A percentile compares a stretch with the other conserved stretches of the same genome.
Conservation (phyloP, 1,284 basidiomycete species). For the Cystobasidium sp. region DNA sequence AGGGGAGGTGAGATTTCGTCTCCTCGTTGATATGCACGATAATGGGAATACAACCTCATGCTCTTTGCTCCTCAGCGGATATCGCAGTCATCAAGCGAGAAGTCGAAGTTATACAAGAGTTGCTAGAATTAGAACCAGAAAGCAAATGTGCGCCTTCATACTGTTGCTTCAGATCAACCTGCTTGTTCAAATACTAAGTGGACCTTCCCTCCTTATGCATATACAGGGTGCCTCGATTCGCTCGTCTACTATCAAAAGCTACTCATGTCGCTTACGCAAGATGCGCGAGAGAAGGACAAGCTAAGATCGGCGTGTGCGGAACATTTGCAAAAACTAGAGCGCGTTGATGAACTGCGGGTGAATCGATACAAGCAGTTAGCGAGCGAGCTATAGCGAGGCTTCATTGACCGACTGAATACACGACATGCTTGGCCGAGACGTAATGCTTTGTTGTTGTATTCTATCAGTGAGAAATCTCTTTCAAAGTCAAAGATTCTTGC, state of each 20-base stretch:
- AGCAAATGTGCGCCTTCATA: constrained; percentile 75
- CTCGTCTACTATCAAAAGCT: constrained; percentile 61
- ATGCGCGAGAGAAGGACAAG: background rate
- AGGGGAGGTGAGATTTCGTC: constrained; percentile 64
- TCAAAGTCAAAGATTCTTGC: too few species aligned
- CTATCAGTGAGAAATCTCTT: too few species aligned
- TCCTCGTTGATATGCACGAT: too few species aligned
- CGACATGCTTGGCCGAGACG: background rate
- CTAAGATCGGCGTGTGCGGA: constrained; percentile 57
- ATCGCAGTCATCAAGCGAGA: constrained; percentile 70
- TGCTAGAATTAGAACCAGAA: constrained; percentile 88
- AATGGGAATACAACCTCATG: too few species aligned
- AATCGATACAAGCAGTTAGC: constrained; percentile 68
- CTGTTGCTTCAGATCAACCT: background rate
- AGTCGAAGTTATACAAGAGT: constrained; percentile 76
- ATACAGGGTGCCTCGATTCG: constrained; percentile 86
- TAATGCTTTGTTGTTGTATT: background rate
- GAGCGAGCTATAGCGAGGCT: background rate
- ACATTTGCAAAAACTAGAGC: constrained; percentile 64
- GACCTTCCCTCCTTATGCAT: background rate
- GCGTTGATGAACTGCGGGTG: constrained; percentile 66
- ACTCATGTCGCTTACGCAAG: background rate
- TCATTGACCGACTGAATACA: background rate
- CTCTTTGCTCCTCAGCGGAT: constrained; percentile 64
- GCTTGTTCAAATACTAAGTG: background rate